Evolutionary conservation across 805 yeast species (phyloP), one percentile per base, ranked within the genome.

Genomic region (Kurtzmaniella fragi): DNA sequence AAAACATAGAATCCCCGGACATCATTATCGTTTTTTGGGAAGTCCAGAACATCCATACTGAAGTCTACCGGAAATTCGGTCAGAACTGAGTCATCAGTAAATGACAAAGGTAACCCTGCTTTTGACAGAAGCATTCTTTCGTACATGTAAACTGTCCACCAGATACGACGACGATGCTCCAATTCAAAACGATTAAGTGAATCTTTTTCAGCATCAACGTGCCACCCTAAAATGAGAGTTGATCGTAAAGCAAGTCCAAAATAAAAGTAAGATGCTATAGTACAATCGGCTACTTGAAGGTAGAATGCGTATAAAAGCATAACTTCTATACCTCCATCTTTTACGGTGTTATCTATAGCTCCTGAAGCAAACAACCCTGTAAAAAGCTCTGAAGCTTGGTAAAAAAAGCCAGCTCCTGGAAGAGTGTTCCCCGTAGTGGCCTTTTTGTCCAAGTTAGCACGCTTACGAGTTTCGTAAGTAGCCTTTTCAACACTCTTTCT

Each of bases 221-320:
- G 95, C 79, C 83, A 74, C 2, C 95, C 95, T 17, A 84, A 57
- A 34, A 84, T 78, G 39, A 84, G 63, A 6, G 88, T 79, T 0
- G 90, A 79, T 42, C 90, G 67, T 28, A 84, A 57, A 0, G 91
- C 91, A 42, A 81, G 70, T 2, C 90, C 90, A 59, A 84, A 82
- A 57, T 84, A 84, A 52, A 84, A 82, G 50, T 84, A 84, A 3
- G 90, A 82, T 0, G 90, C 84, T 6, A 84, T 81, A 1, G 90
- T 84, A 52, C 89, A 82, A 54, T 84, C 95, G 0, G 91, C 91
- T 20, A 84, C 91, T 56, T 84, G 95, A 25, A 84, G 61, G 54
- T 82, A 84, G 51, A 84, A 84, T 0, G 91, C 91, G 60, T 84
- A 84, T 13, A 84, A 61, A 17, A 84, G 57, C 64, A 83, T 66